These are phyloP conservation scores for Phytophthora capsici DNA, from an alignment of 352 stramenopile genomes.

Conservation along the genomic window DNA sequence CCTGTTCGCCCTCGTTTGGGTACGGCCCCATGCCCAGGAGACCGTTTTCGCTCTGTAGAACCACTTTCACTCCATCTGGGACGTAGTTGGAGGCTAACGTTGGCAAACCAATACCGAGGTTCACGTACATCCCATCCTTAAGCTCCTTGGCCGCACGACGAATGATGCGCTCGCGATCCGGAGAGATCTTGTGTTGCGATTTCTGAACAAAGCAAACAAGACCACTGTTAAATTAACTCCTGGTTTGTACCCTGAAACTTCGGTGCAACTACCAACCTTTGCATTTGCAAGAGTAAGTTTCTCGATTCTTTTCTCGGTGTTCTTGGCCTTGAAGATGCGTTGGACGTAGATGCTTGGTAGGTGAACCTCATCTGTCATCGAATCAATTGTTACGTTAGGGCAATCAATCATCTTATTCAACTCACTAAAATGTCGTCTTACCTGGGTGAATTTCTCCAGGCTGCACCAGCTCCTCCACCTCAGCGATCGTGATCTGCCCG, in stretches of 20 bases:
- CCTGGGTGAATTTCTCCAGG: conserved; percentile 92
- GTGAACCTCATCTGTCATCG: conserved; percentile 90
- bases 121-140: conserved; percentile 97
- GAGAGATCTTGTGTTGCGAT: conserved; percentile 69
- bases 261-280: conserved; percentile 30
- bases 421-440: conserved; percentile 10
- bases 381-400: not conserved
- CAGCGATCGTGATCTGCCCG: conserved; percentile 92
- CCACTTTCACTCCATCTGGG: conserved; percentile 93
- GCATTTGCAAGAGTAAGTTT: conserved; percentile 87
- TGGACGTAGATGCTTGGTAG: conserved; percentile 96
- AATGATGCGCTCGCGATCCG: conserved; percentile 93
- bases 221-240: not conserved
- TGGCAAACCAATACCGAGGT: conserved; percentile 96
- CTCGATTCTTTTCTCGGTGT: conserved; percentile 96
- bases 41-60: conserved; percentile 97
- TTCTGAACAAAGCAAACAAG: conserved; percentile 30
- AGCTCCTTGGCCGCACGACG: conserved; percentile 90
- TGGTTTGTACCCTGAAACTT: not conserved
- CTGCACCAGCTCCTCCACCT: conserved; percentile 96
- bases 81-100: conserved; percentile 97
- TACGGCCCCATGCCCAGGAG: conserved; percentile 95
- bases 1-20: conserved; percentile 86
- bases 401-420: not conserved
- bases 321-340: conserved; percentile 92